These are phyloP conservation scores for Diutina neorugosa DNA, from an alignment of 1,139 yeast genomes.

Conservation along the genomic window DNA sequence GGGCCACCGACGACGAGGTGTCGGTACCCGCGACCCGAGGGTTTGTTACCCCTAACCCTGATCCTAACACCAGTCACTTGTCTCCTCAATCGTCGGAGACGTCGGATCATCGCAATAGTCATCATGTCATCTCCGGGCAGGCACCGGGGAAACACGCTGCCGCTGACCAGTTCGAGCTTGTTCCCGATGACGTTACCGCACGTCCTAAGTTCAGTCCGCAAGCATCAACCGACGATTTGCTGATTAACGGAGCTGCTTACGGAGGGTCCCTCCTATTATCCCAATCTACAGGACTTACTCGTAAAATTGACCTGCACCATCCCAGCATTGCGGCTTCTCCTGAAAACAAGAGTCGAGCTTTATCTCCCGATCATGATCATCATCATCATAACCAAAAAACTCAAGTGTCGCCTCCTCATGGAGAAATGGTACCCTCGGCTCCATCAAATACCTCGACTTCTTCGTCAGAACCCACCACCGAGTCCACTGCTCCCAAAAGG, in stretches of 20 bases:
- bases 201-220: background rate
- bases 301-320: constrained; percentile 14
- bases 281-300: constrained; percentile 33
- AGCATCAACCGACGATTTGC: constrained; percentile 20
- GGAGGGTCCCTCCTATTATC: constrained; percentile 34
- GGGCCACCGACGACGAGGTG: background rate
- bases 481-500: background rate
- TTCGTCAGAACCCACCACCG: background rate
- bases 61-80: background rate
- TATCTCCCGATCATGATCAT: background rate
- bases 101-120: background rate
- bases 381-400: background rate
- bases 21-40: background rate
- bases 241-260: constrained; percentile 20
- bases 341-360: background rate
- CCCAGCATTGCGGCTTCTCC: background rate
- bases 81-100: background rate
- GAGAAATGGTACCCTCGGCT: background rate
- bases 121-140: background rate
- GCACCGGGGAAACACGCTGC: background rate
- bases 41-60: background rate
- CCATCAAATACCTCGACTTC: background rate
- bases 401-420: background rate
- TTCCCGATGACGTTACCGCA: background rate
- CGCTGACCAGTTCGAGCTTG: background rate